phyloP scores from a whole-genome alignment of 306 rosid genomes.

The Quillaja saponaria region DNA sequence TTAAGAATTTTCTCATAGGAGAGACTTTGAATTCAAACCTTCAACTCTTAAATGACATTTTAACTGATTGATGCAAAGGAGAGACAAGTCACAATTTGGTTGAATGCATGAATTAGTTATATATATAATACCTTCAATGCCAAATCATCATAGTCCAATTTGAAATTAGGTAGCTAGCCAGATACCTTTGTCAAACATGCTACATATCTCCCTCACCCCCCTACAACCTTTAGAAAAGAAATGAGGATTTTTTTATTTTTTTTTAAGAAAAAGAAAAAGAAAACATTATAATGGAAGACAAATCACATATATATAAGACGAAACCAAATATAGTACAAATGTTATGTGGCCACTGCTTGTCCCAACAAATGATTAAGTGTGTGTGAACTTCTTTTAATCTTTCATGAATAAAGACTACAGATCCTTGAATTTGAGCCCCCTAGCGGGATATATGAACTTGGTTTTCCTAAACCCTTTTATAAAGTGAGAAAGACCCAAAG shows the following conservation, averaged over 20 bases:
- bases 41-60: conserved; percentile 4
- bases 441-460: conserved; percentile 19
- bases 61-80: conserved; percentile 1
- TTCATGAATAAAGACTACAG: conserved; percentile 34
- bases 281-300: conserved; percentile 26
- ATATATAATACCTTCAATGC: too few relatives aligned
- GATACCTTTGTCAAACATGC: conserved; percentile 15
- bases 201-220: too few relatives aligned
- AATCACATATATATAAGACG: conserved; percentile 5
- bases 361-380: conserved; percentile 37
- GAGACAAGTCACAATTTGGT: conserved; percentile 17
- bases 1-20: too few relatives aligned
- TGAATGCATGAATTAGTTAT: conserved; percentile 23
- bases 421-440: conserved; percentile 45
- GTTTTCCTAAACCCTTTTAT: conserved; percentile 28
- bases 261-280: not conserved
- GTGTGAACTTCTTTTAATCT: conserved; percentile 32
- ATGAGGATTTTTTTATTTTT: conserved; percentile 13
- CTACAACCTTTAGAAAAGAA: conserved; percentile 14
- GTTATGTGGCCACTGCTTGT: conserved; percentile 33
- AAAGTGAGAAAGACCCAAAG: conserved; percentile 31
- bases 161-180: conserved; percentile 1
- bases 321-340: conserved; percentile 25
- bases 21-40: too few relatives aligned
- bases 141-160: conserved; percentile 7